Percentiles rank a stretch among this genome's conserved stretches.
Evolutionary conservation across 768 basidiomycete genomes (phyloP).

Genomic region (Calocybe cyanea): DNA sequence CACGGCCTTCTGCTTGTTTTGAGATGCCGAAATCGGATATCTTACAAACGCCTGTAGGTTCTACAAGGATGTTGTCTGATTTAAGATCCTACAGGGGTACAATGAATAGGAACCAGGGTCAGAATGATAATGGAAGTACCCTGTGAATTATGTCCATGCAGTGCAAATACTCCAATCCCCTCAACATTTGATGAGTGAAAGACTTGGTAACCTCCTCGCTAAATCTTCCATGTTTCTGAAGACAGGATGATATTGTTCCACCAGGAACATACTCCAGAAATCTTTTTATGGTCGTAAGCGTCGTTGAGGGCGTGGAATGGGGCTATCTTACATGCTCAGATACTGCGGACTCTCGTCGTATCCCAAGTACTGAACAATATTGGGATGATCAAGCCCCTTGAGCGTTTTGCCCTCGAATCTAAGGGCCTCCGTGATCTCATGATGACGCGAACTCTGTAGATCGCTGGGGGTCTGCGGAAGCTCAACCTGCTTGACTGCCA

Average conservation of each 20-base stretch:
- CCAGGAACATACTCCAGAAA: constrained; percentile 96
- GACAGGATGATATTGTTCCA: constrained; percentile 80
- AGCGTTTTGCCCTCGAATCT: constrained; percentile 84
- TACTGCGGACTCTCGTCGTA: constrained; percentile 72
- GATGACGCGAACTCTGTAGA: constrained; percentile 57
- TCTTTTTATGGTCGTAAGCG: constrained; percentile 32
- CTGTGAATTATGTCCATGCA: constrained; percentile 81
- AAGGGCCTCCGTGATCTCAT: constrained; percentile 72
- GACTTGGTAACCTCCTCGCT: constrained; percentile 80
- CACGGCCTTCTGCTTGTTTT: constrained; percentile 76
- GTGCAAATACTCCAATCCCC: constrained; percentile 86
- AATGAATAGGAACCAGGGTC: constrained; percentile 4
- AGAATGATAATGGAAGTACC: constrained; percentile 33
- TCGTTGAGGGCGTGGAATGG: background rate
- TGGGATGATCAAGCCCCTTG: constrained; percentile 83
- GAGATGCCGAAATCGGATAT: constrained; percentile 97
- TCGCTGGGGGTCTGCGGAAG: constrained; percentile 72
- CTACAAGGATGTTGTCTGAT: constrained; percentile 92
- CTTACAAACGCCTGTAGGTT: constrained; percentile 81
- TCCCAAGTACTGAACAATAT: constrained; percentile 92
- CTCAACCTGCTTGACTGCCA: constrained; percentile 97
- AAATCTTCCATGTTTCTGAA: constrained; percentile 79
- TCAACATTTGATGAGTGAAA: constrained; percentile 82
- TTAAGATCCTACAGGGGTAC: constrained; percentile 67
- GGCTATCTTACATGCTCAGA: constrained; percentile 64